Percentiles rank a stretch among this genome's conserved stretches.
Conservation (phyloP, 768 basidiomycete species). For the Austroboletus eburneus region DNA sequence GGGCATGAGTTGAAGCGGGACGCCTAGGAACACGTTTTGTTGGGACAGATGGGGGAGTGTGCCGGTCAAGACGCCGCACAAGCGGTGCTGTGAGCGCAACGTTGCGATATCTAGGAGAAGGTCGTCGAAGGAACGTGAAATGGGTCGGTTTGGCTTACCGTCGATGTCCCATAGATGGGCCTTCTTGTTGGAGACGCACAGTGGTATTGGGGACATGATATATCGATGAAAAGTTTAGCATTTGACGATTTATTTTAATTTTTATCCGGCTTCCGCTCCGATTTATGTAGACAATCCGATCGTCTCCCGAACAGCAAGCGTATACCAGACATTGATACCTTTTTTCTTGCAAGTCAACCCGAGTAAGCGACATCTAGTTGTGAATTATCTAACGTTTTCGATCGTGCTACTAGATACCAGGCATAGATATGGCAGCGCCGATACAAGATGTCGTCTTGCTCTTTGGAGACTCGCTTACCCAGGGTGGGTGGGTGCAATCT, state of each 20-base stretch:
- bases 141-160: constrained; percentile 40
- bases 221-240: not conserved
- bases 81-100: constrained; percentile 17
- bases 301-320: too few species aligned
- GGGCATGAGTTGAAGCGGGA: constrained; percentile 84
- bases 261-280: constrained; percentile 19
- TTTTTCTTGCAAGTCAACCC: too few species aligned
- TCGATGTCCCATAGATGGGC: constrained; percentile 90
- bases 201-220: constrained; percentile 38
- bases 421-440: constrained; percentile 44
- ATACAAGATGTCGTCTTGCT: constrained; percentile 68
- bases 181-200: constrained; percentile 73
- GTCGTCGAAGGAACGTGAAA: not conserved
- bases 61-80: constrained; percentile 78
- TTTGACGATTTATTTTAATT: too few species aligned
- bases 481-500: constrained; percentile 54
- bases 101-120: not conserved
- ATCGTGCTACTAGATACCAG: not conserved
- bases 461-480: constrained; percentile 81
- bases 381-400: too few species aligned
- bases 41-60: constrained; percentile 94
- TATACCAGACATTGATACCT: too few species aligned
- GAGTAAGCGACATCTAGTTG: too few species aligned
- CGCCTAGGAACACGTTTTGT: constrained; percentile 93
- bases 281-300: not conserved